Base-by-base conservation (phyloP, 768 basidiomycete species). In the Hygrophorus pudorinus region DNA sequence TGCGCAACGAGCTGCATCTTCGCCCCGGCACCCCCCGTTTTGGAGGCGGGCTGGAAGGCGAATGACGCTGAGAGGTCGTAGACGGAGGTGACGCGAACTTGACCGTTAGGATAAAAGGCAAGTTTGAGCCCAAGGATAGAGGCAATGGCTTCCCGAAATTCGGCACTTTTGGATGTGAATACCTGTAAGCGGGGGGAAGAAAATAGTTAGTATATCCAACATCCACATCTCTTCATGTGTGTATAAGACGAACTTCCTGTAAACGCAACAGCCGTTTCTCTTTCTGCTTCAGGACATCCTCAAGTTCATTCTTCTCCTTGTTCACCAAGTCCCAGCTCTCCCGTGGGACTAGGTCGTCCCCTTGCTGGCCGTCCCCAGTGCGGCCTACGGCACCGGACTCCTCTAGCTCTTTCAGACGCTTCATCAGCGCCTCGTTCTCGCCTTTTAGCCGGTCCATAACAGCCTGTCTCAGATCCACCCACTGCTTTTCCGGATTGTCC, bases 61-160 rank as follows among this genome's bases (percentile, higher is more conserved):
- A 96, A 93, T 38, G 85, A 81, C 21, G 89, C 85, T 42, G 75
- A 75, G 5, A 88, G 76, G 50, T 96, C 92, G 64, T 84, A 97
- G 53, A 88, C 73, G n/a, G 84, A 85, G 4, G 91, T 93, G 48
- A 96, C 79, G 16, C 87, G 75, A 39, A 97, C 83, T 52, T 89
- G 80, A 0, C 92, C 93, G 41, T 89, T 90, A 12, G 85, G 86
- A 56, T 87, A 87, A 58, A 97, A 96, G 1, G 84, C 81, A 40
- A 97, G 75, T 54, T 94, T 90, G 57, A 91, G 81, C 5, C 93
- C 94, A 0, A 97, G 74, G 39, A 98, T 83, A 0, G 85, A 81
- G 3, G 84, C 81, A 47, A 97, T 85, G 5, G 91, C 82, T 57
- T 93, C 88, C 31, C 87, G 78, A 68, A 98, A 94, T 56, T 97